Evolutionary conservation across 768 basidiomycete genomes (phyloP).

Genomic region (Kwoniella dejecticola): DNA sequence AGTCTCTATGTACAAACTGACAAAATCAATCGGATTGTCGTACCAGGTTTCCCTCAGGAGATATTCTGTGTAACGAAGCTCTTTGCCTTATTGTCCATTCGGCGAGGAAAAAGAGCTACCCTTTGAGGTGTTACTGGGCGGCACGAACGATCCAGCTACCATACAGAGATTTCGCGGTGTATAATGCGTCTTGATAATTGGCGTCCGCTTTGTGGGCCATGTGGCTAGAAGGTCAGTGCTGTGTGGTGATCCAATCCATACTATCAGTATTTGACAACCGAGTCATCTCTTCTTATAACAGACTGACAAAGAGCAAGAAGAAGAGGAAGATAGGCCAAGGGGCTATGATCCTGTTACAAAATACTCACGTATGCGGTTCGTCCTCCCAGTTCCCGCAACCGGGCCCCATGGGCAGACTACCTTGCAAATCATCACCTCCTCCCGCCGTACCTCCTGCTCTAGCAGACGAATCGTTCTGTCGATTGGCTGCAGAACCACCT

Average conservation of each 20-base stretch:
- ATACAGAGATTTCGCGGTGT: constrained; percentile 92
- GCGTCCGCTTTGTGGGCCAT: constrained; percentile 94
- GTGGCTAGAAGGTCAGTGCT: constrained; percentile 85
- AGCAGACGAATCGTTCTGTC: background rate
- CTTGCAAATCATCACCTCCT: constrained; percentile 3
- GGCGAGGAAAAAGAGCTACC: too few species aligned
- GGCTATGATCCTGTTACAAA: constrained; percentile 31
- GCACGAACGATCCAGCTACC: constrained; percentile 66
- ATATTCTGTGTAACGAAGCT: too few species aligned
- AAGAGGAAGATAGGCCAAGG: background rate
- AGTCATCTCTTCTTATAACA: too few species aligned
- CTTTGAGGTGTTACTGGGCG: constrained; percentile 35
- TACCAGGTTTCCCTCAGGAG: too few species aligned
- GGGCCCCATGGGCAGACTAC: constrained; percentile 25
- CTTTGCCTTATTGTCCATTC: background rate
- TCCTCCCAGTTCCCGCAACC: constrained; percentile 22
- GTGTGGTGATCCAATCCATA: too few species aligned
- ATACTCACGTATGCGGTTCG: constrained; percentile 56
- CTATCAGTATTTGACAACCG: too few species aligned
- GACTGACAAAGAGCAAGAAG: too few species aligned
- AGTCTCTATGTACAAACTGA: too few species aligned
- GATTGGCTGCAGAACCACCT: constrained; percentile 14
- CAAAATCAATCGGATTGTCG: too few species aligned
- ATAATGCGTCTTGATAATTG: constrained; percentile 87
- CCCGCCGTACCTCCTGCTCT: constrained; percentile 10